A percentile compares a stretch with the other conserved stretches of the same genome.
phyloP scores from a whole-genome alignment of 495 filamentous ascomycete species.

The Aspergillus wentii region DNA sequence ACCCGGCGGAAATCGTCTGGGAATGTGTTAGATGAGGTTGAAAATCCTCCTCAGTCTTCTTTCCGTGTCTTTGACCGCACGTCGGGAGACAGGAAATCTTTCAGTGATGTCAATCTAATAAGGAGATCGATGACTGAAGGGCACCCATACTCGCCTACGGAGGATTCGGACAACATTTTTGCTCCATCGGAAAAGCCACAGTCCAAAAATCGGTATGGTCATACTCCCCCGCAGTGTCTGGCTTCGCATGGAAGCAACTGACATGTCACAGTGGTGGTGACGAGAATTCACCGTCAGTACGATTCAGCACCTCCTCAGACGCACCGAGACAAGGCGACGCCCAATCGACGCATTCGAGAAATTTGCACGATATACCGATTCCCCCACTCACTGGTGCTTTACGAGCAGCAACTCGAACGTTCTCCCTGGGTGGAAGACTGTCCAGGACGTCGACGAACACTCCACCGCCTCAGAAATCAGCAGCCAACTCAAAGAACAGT shows the following conservation, averaged over 20 bases:
- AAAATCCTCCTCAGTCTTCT: slow-evolving; percentile 43
- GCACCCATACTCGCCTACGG: slow-evolving; percentile 39
- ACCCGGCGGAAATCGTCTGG: slow-evolving; percentile 63
- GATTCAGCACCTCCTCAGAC: slow-evolving; percentile 69
- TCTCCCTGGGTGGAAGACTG: slow-evolving; percentile 58
- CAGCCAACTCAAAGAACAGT: slow-evolving; percentile 37
- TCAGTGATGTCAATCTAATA: slow-evolving; percentile 43
- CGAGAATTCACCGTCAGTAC: slow-evolving; percentile 57
- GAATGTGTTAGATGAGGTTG: slow-evolving; percentile 55
- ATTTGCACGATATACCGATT: slow-evolving; percentile 49
- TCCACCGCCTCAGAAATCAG: slow-evolving; percentile 39
- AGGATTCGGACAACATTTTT: slow-evolving; percentile 49
- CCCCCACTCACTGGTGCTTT: slow-evolving; percentile 50
- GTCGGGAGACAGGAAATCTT: slow-evolving; percentile 37
- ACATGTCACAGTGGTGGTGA: slow-evolving; percentile 50
- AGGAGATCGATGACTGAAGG: slow-evolving; percentile 36
- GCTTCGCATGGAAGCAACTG: slow-evolving; percentile 22
- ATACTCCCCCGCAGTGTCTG: too few relatives aligned
- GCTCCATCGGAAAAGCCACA: slow-evolving; percentile 28
- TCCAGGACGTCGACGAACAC: slow-evolving; percentile 33
- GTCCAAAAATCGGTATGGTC: slow-evolving; percentile 38
- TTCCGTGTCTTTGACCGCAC: slow-evolving; percentile 60
- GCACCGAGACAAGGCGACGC: slow-evolving; percentile 50
- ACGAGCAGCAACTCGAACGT: slow-evolving; percentile 64
- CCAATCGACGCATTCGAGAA: slow-evolving; percentile 44